Percentiles rank a stretch among this genome's conserved stretches.
Conservation (phyloP, 805 yeast genomes). For the Nematodospora valgi region DNA sequence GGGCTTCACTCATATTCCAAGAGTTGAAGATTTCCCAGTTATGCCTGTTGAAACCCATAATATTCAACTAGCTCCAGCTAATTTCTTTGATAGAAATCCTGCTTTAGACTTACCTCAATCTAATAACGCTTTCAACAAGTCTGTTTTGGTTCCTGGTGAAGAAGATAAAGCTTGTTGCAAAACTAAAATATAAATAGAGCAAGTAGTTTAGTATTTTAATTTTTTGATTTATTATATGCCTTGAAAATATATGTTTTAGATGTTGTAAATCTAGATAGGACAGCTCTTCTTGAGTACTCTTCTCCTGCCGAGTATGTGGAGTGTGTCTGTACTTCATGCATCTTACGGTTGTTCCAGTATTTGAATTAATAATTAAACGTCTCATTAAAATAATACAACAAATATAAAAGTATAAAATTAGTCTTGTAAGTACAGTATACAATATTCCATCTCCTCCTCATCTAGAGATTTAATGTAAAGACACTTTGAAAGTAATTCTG, state of each 20-base stretch:
- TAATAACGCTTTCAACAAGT: slow-evolving; percentile 63
- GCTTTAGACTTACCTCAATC: slow-evolving; percentile 77
- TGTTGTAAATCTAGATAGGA: not conserved
- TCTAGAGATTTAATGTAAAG: slow-evolving; percentile 72
- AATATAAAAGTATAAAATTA: not conserved
- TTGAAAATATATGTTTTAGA: too few species aligned
- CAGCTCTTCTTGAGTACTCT: too few species aligned
- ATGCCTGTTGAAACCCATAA: slow-evolving; percentile 80
- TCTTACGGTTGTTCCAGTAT: too few species aligned
- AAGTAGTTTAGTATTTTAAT: not conserved
- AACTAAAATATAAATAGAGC: slow-evolving; percentile 3
- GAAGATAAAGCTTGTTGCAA: slow-evolving; percentile 9
- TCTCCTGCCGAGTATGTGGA: too few species aligned
- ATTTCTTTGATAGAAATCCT: slow-evolving; percentile 76
- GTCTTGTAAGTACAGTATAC: slow-evolving; percentile 5
- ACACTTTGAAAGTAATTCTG: slow-evolving; percentile 76
- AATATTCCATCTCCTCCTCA: slow-evolving; percentile 62
- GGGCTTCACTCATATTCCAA: slow-evolving; percentile 79
- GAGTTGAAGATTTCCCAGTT: slow-evolving; percentile 85
- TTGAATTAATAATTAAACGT: too few species aligned
- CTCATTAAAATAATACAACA: not conserved
- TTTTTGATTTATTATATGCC: not conserved
- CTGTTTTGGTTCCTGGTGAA: slow-evolving; percentile 35
- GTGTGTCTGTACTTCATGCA: too few species aligned
- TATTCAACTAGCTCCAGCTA: slow-evolving; percentile 63